Percentiles rank a stretch among this genome's conserved stretches.
phyloP scores from a whole-genome alignment of 345 rosid genomes.

The Lagerstroemia speciosa region DNA sequence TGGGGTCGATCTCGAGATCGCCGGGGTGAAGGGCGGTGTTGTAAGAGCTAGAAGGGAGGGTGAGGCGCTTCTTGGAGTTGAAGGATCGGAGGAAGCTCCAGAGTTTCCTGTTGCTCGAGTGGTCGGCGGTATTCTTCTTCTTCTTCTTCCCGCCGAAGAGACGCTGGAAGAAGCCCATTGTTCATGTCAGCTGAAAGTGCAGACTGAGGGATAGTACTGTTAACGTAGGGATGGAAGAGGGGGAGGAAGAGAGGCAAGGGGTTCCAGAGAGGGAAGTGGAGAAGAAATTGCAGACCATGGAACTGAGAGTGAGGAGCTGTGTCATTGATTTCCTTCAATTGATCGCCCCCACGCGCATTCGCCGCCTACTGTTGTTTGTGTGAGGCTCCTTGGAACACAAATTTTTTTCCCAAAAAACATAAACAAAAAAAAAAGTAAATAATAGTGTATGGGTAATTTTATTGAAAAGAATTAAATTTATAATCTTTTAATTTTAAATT shows the following conservation, averaged over 20 bases:
- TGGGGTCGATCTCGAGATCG: conserved; percentile 33
- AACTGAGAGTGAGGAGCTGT: neutral
- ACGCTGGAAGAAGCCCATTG: conserved; percentile 70
- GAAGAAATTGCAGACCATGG: neutral
- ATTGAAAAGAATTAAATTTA: too few species aligned
- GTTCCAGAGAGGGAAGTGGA: too few species aligned
- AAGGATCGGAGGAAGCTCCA: conserved; percentile 73
- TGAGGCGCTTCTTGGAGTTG: conserved; percentile 18
- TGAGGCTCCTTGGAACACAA: too few species aligned
- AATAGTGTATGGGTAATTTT: too few species aligned
- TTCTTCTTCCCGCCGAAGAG: conserved; percentile 28
- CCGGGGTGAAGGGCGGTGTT: conserved; percentile 4
- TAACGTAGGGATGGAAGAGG: neutral
- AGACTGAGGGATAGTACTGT: neutral
- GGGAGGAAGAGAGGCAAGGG: too few species aligned
- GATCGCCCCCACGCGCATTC: too few species aligned
- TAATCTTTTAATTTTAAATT: too few species aligned
- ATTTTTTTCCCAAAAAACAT: too few species aligned
- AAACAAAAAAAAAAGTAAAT: too few species aligned
- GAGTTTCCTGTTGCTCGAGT: neutral
- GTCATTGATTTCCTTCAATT: too few species aligned
- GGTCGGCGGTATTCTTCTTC: neutral
- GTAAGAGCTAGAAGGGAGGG: conserved; percentile 17
- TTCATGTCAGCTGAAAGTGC: conserved; percentile 20
- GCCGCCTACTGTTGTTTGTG: too few species aligned